Conservation (phyloP, 495 filamentous ascomycete genomes). For the Tetracladium marchalianum region DNA sequence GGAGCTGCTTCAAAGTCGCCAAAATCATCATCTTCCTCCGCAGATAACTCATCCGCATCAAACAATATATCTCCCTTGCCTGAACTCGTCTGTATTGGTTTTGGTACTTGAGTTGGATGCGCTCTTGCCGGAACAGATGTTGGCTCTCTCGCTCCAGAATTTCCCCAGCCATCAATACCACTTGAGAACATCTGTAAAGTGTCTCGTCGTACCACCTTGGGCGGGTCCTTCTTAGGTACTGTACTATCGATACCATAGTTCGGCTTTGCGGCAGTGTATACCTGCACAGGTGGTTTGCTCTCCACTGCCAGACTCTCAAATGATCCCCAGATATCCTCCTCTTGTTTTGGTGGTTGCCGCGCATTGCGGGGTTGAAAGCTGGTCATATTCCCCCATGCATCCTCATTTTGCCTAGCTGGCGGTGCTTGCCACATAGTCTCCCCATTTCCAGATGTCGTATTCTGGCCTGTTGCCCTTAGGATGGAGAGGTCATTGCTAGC, state of each 20-base stretch:
- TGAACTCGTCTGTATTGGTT: slow-evolving; percentile 5
- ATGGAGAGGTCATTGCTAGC: slow-evolving; percentile 16
- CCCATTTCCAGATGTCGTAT: neutral
- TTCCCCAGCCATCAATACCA: neutral
- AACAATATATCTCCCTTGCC: slow-evolving; percentile 29
- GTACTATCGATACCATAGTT: neutral
- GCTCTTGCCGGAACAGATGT: neutral
- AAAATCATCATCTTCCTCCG: slow-evolving; percentile 57
- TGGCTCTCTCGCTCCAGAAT: neutral
- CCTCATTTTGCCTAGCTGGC: neutral
- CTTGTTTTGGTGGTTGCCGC: neutral
- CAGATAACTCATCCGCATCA: slow-evolving; percentile 29
- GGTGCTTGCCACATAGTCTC: slow-evolving; percentile 2
- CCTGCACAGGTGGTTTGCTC: neutral
- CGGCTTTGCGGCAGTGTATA: neutral
- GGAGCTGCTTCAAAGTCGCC: slow-evolving; percentile 58
- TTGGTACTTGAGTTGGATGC: slow-evolving; percentile 1
- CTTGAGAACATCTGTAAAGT: slow-evolving; percentile 15
- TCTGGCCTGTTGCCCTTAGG: slow-evolving; percentile 1
- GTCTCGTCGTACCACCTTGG: slow-evolving; percentile 5
- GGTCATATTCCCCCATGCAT: slow-evolving; percentile 15
- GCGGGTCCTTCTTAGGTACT: neutral
- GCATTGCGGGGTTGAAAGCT: slow-evolving; percentile 5
- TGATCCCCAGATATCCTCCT: slow-evolving; percentile 20
- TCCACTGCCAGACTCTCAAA: slow-evolving; percentile 3